Evolutionary conservation across 257 asterid species (phyloP).

Genomic region (Nicotiana noctiflora): DNA sequence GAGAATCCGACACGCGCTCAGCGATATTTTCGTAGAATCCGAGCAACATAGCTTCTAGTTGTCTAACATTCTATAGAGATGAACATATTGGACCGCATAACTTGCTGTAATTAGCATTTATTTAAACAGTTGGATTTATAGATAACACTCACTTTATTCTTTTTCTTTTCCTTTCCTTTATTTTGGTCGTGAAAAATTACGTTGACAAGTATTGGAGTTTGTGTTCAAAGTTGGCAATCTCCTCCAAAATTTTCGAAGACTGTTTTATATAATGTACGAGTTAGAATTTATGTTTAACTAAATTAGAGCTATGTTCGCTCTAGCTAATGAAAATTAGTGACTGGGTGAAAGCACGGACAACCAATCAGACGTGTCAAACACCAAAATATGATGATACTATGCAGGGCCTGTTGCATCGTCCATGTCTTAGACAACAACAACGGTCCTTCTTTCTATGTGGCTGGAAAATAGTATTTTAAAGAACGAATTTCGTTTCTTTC

Average conservation of each 20-base stretch:
- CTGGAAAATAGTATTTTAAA: not conserved
- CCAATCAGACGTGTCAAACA: not conserved
- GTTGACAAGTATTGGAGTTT: not conserved
- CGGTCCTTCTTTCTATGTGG: not conserved
- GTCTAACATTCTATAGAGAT: not conserved
- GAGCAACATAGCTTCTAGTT: not conserved
- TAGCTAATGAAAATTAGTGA: too few relatives aligned
- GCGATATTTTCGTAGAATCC: too few relatives aligned
- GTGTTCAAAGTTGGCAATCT: not conserved
- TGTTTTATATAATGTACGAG: not conserved
- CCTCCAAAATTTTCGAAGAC: not conserved
- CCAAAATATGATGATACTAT: not conserved
- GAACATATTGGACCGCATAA: not conserved
- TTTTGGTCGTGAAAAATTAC: not conserved
- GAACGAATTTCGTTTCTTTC: not conserved
- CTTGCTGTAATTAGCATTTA: not conserved
- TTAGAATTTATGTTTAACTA: not conserved
- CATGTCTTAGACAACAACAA: not conserved
- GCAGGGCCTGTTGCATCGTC: too few relatives aligned
- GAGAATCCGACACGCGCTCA: too few relatives aligned
- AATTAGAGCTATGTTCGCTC: not conserved
- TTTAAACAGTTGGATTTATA: not conserved
- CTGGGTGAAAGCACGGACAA: not conserved
- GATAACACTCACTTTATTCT: not conserved
- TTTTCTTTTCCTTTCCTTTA: too few relatives aligned